Conservation (phyloP, 495 filamentous ascomycete genomes). For the Pseudevernia furfuracea region DNA sequence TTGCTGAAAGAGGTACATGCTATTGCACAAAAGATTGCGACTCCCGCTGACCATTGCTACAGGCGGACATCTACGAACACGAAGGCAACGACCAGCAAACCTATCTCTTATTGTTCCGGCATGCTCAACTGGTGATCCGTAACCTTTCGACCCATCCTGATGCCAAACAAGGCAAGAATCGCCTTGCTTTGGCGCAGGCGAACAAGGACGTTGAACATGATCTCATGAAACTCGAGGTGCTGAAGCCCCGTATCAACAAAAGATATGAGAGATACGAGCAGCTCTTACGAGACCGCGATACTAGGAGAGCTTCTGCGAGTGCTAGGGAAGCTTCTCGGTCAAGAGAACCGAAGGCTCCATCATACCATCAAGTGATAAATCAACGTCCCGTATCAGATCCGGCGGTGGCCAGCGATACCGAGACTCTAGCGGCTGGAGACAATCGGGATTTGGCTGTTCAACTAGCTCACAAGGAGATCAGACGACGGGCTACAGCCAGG, state of each 20-base stretch:
- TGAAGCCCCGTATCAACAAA: constrained; percentile 61
- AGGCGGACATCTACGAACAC: constrained; percentile 72
- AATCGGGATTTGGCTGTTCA: constrained; percentile 71
- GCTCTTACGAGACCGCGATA: constrained; percentile 44
- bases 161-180: constrained; percentile 42
- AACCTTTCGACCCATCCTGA: constrained; percentile 55
- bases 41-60: constrained; percentile 1
- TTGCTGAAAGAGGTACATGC: constrained; percentile 64
- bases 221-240: constrained; percentile 51
- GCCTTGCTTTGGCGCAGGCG: constrained; percentile 40
- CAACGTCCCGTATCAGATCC: constrained; percentile 32
- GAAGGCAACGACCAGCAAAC: constrained; percentile 83
- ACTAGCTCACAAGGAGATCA: constrained; percentile 66
- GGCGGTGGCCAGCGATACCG: constrained; percentile 35
- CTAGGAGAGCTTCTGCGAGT: constrained; percentile 29
- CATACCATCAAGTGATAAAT: constrained; percentile 13
- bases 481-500: constrained; percentile 54
- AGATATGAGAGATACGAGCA: constrained; percentile 54
- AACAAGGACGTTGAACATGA: constrained; percentile 47
- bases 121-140: constrained; percentile 61
- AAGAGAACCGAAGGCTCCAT: constrained; percentile 14
- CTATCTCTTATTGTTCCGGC: constrained; percentile 78
- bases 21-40: constrained; percentile 1
- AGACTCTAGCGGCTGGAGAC: constrained; percentile 59
- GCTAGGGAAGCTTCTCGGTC: constrained; percentile 6